Evolutionary conservation across 768 basidiomycete genomes (phyloP).

Genomic region (Astraeus odoratus): DNA sequence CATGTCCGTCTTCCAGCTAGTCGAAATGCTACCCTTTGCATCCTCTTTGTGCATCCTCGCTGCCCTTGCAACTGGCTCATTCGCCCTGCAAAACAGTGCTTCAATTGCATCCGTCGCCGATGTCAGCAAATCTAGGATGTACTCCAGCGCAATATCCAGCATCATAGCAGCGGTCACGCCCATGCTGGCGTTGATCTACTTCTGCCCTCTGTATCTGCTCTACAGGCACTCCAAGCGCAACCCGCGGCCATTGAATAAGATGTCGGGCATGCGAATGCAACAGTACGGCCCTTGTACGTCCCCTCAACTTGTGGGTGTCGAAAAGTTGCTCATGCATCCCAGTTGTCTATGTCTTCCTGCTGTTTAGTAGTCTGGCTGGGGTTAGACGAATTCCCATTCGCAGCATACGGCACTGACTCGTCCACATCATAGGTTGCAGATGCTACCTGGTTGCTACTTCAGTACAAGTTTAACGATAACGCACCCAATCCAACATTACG

Average conservation of each 20-base stretch:
- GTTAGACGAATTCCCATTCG: constrained; percentile 20
- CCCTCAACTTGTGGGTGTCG: background rate
- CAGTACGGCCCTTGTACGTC: constrained; percentile 48
- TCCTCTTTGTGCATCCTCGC: constrained; percentile 29
- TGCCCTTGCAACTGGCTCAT: constrained; percentile 26
- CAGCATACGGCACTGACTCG: constrained; percentile 2
- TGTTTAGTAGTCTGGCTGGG: constrained; percentile 42
- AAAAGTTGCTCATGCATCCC: constrained; percentile 11
- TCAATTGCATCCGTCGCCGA: constrained; percentile 14
- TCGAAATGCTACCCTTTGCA: constrained; percentile 32
- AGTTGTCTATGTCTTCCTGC: constrained; percentile 48
- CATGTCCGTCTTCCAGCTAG: constrained; percentile 25
- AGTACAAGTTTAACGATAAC: constrained; percentile 47
- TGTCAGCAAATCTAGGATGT: constrained; percentile 24
- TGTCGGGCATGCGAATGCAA: constrained; percentile 38
- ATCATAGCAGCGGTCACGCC: constrained; percentile 29
- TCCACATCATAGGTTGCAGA: constrained; percentile 37
- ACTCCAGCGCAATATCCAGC: constrained; percentile 30
- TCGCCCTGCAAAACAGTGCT: constrained; percentile 20
- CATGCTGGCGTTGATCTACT: constrained; percentile 37
- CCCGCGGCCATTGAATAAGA: constrained; percentile 45
- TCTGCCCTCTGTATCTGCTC: constrained; percentile 44
- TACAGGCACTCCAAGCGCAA: constrained; percentile 40
- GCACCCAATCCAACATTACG: constrained; percentile 42
- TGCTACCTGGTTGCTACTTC: constrained; percentile 52